Evolutionary conservation across 257 asterid species (phyloP).

Genomic region (Nicotiana tomentosiformis): DNA sequence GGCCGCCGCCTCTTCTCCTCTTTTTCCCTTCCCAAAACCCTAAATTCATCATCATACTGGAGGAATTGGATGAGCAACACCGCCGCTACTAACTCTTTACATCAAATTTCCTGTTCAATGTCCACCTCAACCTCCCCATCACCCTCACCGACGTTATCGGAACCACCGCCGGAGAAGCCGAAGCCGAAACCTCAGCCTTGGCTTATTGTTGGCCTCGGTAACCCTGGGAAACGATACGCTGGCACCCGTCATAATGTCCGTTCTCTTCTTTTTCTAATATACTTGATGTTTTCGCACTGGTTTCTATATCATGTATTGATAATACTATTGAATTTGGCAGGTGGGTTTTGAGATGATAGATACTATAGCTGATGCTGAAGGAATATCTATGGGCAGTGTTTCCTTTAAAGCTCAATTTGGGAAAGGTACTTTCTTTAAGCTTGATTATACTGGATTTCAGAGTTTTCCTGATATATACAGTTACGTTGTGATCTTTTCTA

Average conservation of each 20-base stretch:
- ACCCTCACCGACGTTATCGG: constrained; percentile 15
- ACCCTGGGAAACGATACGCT: constrained; percentile 80
- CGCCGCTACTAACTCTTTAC: neutral
- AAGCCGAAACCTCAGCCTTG: constrained; percentile 57
- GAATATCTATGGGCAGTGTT: constrained; percentile 58
- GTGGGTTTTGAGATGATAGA: constrained; percentile 96
- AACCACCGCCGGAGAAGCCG: constrained; percentile 13
- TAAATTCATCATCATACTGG: constrained; percentile 11
- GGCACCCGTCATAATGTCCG: constrained; percentile 87
- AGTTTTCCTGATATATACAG: neutral
- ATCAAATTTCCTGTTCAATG: constrained; percentile 35
- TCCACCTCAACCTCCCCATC: constrained; percentile 15
- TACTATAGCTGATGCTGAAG: constrained; percentile 81
- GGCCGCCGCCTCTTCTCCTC: constrained; percentile 29
- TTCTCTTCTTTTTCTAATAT: neutral
- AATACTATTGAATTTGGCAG: constrained; percentile 23
- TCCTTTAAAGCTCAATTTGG: constrained; percentile 86
- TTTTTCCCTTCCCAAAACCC: constrained; percentile 22
- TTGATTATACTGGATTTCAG: neutral
- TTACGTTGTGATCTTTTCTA: too few species aligned
- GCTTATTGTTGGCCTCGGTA: constrained; percentile 98
- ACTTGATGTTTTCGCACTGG: neutral
- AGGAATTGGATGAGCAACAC: constrained; percentile 8
- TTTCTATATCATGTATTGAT: neutral
- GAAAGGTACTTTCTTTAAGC: constrained; percentile 39